phyloP scores from a whole-genome alignment of 352 stramenopile species.

The Pythium pyrilobum region DNA sequence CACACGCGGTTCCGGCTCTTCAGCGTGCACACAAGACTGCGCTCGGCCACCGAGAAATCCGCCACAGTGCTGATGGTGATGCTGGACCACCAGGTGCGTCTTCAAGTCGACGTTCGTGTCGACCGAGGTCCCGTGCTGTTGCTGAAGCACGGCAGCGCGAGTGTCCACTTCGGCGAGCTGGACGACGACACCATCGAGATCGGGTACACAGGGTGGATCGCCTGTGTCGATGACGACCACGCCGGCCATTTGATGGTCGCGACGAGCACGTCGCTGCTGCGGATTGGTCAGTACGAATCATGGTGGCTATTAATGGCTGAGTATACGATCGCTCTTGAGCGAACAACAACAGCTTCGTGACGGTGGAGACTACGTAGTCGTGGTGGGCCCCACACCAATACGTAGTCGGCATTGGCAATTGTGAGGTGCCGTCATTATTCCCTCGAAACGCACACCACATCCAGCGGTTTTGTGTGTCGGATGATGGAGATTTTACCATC shows the following conservation, averaged over 20 bases:
- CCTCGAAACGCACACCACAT: no score
- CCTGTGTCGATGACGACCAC: neutral
- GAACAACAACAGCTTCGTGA: neutral
- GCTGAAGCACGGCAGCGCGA: neutral
- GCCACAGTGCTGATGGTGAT: neutral
- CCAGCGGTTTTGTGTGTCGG: no score
- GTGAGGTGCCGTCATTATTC: no score
- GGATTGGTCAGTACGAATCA: neutral
- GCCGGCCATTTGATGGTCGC: neutral
- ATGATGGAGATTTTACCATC: no score
- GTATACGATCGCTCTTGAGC: neutral
- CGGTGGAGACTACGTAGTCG: no score
- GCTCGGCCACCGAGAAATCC: neutral
- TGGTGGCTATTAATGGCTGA: neutral
- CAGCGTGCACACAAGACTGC: neutral
- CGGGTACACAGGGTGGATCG: neutral
- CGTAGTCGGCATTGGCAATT: no score
- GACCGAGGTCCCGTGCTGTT: neutral
- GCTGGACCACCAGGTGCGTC: neutral
- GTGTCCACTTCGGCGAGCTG: neutral
- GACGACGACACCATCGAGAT: neutral
- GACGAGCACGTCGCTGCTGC: neutral
- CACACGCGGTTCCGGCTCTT: neutral
- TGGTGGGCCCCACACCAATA: no score
- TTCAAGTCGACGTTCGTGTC: neutral